Evolutionary conservation across 129 eudicot species (phyloP).

Genomic region (Artemisia tridentata): DNA sequence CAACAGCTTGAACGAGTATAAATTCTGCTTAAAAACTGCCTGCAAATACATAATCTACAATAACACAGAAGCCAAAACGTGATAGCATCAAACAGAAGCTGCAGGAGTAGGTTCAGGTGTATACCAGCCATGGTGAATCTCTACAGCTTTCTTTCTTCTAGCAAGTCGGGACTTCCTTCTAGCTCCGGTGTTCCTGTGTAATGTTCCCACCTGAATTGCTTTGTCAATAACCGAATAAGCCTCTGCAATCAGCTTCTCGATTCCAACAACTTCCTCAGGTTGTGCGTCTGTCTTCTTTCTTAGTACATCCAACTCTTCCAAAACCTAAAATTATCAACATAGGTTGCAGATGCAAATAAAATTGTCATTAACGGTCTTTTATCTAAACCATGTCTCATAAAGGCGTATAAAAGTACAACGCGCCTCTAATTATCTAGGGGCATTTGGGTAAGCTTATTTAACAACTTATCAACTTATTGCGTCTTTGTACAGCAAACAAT

Average conservation of each 20-base stretch:
- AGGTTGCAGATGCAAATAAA: background rate
- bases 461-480: too few species aligned
- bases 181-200: slow-evolving; percentile 92
- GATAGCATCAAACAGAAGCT: slow-evolving; percentile 26
- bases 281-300: slow-evolving; percentile 68
- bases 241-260: slow-evolving; percentile 86
- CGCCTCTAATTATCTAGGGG: too few species aligned
- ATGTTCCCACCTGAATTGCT: slow-evolving; percentile 73
- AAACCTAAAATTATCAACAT: slow-evolving; percentile 45
- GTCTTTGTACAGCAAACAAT: too few species aligned
- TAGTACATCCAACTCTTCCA: slow-evolving; percentile 64
- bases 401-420: too few species aligned
- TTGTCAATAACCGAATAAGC: slow-evolving; percentile 88
- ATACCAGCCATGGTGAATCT: slow-evolving; percentile 94
- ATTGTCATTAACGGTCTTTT: background rate
- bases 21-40: slow-evolving; percentile 24
- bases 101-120: slow-evolving; percentile 43
- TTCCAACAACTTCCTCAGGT: slow-evolving; percentile 66
- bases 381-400: background rate
- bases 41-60: slow-evolving; percentile 36
- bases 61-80: slow-evolving; percentile 13
- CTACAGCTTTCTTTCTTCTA: slow-evolving; percentile 88
- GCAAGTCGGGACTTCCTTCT: slow-evolving; percentile 93
- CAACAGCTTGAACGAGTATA: slow-evolving; percentile 13
- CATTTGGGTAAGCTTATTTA: too few species aligned